Conservation (phyloP, 306 rosid species). For the Dalbergia cultrata region DNA sequence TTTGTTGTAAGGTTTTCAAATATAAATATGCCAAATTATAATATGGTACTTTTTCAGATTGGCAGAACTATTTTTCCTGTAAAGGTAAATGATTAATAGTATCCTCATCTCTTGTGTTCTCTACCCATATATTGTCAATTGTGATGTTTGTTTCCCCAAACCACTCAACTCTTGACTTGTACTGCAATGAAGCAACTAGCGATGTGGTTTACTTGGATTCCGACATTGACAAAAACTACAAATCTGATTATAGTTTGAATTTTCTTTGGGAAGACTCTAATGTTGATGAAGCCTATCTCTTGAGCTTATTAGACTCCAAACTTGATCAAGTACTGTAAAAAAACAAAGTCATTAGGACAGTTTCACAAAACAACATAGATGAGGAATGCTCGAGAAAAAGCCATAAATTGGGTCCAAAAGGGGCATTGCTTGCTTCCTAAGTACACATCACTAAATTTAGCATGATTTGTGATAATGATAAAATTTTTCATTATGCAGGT, state of each 20-base stretch:
- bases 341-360: slow-evolving; percentile 30
- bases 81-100: neutral
- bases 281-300: slow-evolving; percentile 38
- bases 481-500: slow-evolving; percentile 46
- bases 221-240: neutral
- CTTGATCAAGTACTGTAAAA: slow-evolving; percentile 43
- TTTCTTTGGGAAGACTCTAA: neutral
- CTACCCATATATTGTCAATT: neutral
- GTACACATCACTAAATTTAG: neutral
- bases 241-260: slow-evolving; percentile 17
- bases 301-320: slow-evolving; percentile 50
- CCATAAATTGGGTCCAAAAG: slow-evolving; percentile 58
- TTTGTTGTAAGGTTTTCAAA: neutral
- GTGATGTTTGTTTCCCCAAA: slow-evolving; percentile 47
- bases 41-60: neutral
- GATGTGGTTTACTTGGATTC: slow-evolving; percentile 48
- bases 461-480: neutral
- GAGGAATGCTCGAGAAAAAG: slow-evolving; percentile 49
- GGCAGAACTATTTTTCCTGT: neutral
- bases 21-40: slow-evolving; percentile 3
- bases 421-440: slow-evolving; percentile 25
- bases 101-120: neutral
- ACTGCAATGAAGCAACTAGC: slow-evolving; percentile 49
- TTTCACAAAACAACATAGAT: slow-evolving; percentile 34
- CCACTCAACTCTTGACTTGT: slow-evolving; percentile 41